phyloP scores from a whole-genome alignment of 768 basidiomycete species.

The Auriscalpium vulgare region DNA sequence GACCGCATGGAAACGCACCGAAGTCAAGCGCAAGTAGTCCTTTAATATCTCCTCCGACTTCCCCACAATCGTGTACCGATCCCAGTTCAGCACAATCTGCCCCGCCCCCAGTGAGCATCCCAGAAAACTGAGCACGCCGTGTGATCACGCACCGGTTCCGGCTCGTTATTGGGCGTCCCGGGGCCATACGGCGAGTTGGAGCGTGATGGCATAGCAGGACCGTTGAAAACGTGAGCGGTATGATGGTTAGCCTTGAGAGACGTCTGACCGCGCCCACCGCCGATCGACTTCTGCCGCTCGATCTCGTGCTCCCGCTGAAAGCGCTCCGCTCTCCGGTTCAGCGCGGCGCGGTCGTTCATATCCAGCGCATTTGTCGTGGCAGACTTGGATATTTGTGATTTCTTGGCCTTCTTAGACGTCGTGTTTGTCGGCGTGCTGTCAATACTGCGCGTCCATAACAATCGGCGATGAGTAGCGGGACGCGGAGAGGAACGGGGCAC shows the following conservation, averaged over 20 bases:
- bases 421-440: background rate
- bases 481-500: conserved; percentile 9
- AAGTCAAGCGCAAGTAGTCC: conserved; percentile 89
- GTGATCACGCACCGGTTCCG: conserved; percentile 49
- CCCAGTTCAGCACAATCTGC: conserved; percentile 96
- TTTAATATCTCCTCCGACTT: conserved; percentile 88
- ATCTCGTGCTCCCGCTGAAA: conserved; percentile 89
- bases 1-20: conserved; percentile 38
- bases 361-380: conserved; percentile 30
- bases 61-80: conserved; percentile 90
- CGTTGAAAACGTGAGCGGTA: conserved; percentile 45
- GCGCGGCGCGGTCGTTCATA: conserved; percentile 57
- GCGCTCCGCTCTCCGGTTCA: conserved; percentile 74
- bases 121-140: conserved; percentile 3
- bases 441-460: background rate
- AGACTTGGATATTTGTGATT: conserved; percentile 31
- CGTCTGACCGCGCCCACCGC: conserved; percentile 23
- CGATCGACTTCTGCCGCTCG: conserved; percentile 55
- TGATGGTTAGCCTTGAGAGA: conserved; percentile 30
- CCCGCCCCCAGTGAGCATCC: background rate
- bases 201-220: conserved; percentile 21
- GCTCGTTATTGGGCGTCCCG: conserved; percentile 58
- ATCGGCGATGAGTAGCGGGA: too few relatives aligned
- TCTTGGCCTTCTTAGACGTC: conserved; percentile 47
- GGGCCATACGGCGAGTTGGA: conserved; percentile 42